phyloP scores from a whole-genome alignment of 768 basidiomycete genomes.

The Ramaria sp. region DNA sequence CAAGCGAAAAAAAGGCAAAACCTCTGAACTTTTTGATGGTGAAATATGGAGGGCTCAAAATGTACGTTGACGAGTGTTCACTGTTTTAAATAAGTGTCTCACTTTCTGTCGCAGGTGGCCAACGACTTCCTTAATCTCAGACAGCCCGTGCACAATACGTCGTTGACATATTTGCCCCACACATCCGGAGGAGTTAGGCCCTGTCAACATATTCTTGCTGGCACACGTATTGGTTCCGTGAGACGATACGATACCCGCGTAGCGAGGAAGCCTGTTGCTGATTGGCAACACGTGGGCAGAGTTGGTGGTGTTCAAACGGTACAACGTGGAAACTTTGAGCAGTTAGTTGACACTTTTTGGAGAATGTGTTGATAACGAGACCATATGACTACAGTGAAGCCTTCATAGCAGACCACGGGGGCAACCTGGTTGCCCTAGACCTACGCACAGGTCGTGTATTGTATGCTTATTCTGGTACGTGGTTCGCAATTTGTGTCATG shows the following conservation, averaged over 20 bases:
- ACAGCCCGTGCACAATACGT: conserved; percentile 67
- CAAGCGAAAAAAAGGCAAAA: conserved; percentile 43
- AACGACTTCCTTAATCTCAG: conserved; percentile 69
- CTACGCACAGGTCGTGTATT: conserved; percentile 52
- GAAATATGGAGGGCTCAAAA: conserved; percentile 85
- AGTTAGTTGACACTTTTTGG: conserved; percentile 35
- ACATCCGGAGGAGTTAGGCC: conserved; percentile 17
- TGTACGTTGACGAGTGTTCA: conserved; percentile 25
- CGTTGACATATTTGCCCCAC: conserved; percentile 46
- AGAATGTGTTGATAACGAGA: not conserved
- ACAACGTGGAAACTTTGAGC: conserved; percentile 46
- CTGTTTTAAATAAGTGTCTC: not conserved
- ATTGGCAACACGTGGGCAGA: conserved; percentile 53
- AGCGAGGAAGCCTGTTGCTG: conserved; percentile 53
- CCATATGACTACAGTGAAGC: conserved; percentile 39
- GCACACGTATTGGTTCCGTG: conserved; percentile 64
- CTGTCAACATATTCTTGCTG: conserved; percentile 49
- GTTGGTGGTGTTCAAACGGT: conserved; percentile 50
- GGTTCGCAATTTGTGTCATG: not conserved
- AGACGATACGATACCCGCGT: conserved; percentile 70
- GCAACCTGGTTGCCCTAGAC: conserved; percentile 56
- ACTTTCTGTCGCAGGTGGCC: conserved; percentile 34
- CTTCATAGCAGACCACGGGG: conserved; percentile 58
- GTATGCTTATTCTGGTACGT: conserved; percentile 58
- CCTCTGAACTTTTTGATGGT: conserved; percentile 48